These are phyloP conservation scores for Anethum foeniculum DNA, from an alignment of 140 eudicot species.

Conservation along the genomic window DNA sequence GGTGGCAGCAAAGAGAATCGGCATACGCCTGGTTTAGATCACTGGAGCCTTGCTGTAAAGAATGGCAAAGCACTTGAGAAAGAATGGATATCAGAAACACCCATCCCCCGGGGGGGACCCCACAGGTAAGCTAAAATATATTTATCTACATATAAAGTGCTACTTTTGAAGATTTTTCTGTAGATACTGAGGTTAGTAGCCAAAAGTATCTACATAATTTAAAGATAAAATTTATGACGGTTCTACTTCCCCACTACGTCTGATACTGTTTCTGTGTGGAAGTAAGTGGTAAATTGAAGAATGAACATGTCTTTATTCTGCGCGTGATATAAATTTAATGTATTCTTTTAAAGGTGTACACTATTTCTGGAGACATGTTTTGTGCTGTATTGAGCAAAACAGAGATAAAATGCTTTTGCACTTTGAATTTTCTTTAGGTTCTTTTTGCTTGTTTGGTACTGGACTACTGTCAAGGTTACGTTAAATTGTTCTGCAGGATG, in stretches of 20 bases:
- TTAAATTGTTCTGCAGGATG: background rate
- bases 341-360: background rate
- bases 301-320: background rate
- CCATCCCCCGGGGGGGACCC: slow-evolving; percentile 99
- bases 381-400: background rate
- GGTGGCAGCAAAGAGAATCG: slow-evolving; percentile 93
- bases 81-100: slow-evolving; percentile 68
- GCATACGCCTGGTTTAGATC: slow-evolving; percentile 67
- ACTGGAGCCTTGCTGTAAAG: slow-evolving; percentile 89
- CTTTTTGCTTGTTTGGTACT: background rate
- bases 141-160: background rate
- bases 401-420: background rate
- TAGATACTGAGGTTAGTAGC: background rate
- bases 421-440: background rate
- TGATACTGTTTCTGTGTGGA: background rate
- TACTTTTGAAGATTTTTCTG: background rate
- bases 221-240: background rate
- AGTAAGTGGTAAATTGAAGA: background rate
- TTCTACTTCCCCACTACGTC: background rate
- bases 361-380: background rate
- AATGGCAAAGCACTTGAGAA: slow-evolving; percentile 77
- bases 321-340: background rate
- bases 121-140: slow-evolving; percentile 49
- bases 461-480: background rate
- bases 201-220: background rate